Percentiles rank a stretch among this genome's conserved stretches.
Evolutionary conservation across 164 flowering plant genomes (phyloP).

Genomic region (Warburgia ugandensis): DNA sequence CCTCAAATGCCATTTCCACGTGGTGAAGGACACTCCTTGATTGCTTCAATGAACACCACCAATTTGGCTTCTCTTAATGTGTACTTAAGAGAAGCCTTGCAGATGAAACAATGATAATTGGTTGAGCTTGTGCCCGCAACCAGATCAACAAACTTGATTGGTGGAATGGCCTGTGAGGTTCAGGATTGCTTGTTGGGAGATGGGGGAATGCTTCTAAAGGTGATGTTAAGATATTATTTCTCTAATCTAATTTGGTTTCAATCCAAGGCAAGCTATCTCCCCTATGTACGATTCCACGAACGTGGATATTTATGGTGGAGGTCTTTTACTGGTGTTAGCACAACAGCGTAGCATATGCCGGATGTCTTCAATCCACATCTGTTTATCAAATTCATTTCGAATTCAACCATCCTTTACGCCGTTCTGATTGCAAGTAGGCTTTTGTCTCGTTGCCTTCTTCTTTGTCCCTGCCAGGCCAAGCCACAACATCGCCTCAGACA

Average conservation of each 20-base stretch:
- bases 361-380: slow-evolving; percentile 74
- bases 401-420: slow-evolving; percentile 66
- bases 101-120: too few relatives aligned
- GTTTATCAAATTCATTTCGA: slow-evolving; percentile 52
- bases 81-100: too few relatives aligned
- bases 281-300: not conserved
- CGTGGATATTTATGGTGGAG: not conserved
- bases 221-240: too few relatives aligned
- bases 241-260: not conserved
- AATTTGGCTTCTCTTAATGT: too few relatives aligned
- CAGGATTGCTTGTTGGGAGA: too few relatives aligned
- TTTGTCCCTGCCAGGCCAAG: slow-evolving; percentile 63
- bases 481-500: slow-evolving; percentile 39
- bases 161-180: too few relatives aligned
- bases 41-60: too few relatives aligned
- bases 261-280: not conserved
- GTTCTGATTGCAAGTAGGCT: slow-evolving; percentile 77
- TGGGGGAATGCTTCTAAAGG: too few relatives aligned
- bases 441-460: slow-evolving; percentile 33
- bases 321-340: slow-evolving; percentile 8
- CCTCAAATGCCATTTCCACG: too few relatives aligned
- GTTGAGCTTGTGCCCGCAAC: too few relatives aligned
- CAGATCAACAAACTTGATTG: too few relatives aligned
- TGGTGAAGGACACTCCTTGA: too few relatives aligned
- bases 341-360: slow-evolving; percentile 44